These are phyloP conservation scores for Blastobotrys peoriensis DNA, from an alignment of 805 yeast genomes.

Conservation along the genomic window DNA sequence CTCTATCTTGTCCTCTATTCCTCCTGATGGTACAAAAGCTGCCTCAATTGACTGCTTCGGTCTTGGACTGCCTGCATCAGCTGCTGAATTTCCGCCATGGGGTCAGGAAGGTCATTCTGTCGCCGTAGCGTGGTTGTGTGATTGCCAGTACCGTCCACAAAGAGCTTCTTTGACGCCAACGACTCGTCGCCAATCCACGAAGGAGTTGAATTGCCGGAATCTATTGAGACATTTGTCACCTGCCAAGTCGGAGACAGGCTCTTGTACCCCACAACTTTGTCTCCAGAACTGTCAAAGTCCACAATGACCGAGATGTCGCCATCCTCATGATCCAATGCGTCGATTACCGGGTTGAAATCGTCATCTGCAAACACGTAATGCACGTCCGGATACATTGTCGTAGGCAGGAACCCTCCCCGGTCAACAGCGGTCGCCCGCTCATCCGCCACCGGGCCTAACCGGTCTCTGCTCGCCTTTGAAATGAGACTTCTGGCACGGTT, in stretches of 20 bases:
- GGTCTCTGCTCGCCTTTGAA: background rate
- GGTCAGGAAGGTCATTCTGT: background rate
- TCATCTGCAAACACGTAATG: conserved; percentile 34
- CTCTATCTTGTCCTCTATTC: too few relatives aligned
- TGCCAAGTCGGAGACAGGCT: conserved; percentile 36
- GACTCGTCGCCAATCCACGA: conserved; percentile 6
- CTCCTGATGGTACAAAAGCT: conserved; percentile 5
- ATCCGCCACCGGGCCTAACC: background rate
- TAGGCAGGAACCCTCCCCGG: conserved; percentile 1
- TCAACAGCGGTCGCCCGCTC: background rate
- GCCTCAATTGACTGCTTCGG: conserved; percentile 16
- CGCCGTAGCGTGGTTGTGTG: conserved; percentile 8
- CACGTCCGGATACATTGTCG: conserved; percentile 32
- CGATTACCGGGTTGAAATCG: conserved; percentile 30
- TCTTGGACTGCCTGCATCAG: conserved; percentile 13
- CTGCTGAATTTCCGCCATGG: conserved; percentile 5
- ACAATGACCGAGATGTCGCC: conserved; percentile 31
- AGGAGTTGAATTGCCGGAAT: conserved; percentile 14
- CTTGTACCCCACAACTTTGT: conserved; percentile 24
- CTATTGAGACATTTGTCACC: conserved; percentile 23
- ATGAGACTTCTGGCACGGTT: too few relatives aligned
- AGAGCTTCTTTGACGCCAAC: conserved; percentile 10
- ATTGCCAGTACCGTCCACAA: conserved; percentile 18
- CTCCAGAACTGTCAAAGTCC: conserved; percentile 32
- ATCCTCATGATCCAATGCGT: conserved; percentile 25